Evolutionary conservation across 768 basidiomycete genomes (phyloP), one percentile per base, ranked within the genome.

Genomic region (Termitomyces titanicus): DNA sequence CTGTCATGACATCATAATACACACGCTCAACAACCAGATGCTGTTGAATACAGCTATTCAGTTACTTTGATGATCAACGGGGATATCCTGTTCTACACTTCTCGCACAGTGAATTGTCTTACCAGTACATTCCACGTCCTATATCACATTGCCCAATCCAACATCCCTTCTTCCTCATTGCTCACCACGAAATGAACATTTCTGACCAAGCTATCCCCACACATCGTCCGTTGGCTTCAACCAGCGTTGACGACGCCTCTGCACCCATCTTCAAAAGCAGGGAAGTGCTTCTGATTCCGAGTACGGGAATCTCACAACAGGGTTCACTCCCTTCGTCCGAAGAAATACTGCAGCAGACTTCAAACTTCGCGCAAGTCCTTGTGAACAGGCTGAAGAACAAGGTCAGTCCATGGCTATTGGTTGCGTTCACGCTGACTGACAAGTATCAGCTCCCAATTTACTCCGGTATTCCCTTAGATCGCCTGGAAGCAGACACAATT

Each of bases 301-400:
- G 60, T 43, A 51, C 58, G 53, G 52, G 54, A 25, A 40, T 45
- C n/a, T 48, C 61, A 15, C 68, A 69, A 34, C 67, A 66, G n/a
- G 68, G 71, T 12, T 73, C 74, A 7, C 63, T 72, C 20, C 66
- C 68, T 9, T 67, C 73, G 7, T 58, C 74, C 18, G 70, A 63
- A 22, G 68, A 67, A 18, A 83, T 82, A 2, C 86, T 87, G 1
- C 89, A 94, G 65, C 88, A 91, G 72, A n/a, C n/a, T n/a, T n/a
- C n/a, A n/a, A 92, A 86, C 76, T 83, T 92, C 51, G 85, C 94
- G 34, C 81, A 85, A 59, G 85, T 85, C 8, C 74, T 95, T 59
- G 89, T 95, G 34, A 86, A 83, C 63, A 79, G 92, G 64, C 72
- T 95, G 65, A 88, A 85, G 72, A 81, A 84, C 70, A 94, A 92